Evolutionary conservation across 1,284 basidiomycete species (phyloP).

Genomic region (Moesziomyces antarcticus): DNA sequence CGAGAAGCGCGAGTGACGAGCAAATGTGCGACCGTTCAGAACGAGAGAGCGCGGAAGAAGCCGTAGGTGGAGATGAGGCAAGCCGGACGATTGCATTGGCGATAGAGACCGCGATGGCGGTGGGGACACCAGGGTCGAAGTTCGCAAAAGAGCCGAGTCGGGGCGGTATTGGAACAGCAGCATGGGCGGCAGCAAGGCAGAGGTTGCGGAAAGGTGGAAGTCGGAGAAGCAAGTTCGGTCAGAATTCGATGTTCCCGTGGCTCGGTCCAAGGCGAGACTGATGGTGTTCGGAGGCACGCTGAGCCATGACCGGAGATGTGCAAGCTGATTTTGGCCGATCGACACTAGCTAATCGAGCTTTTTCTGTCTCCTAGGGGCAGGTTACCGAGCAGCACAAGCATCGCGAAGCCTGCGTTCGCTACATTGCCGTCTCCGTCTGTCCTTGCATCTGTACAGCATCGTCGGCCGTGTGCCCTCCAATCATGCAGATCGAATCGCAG

Average conservation of each 20-base stretch:
- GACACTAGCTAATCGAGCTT: neutral
- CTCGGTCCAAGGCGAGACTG: neutral
- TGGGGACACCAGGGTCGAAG: neutral
- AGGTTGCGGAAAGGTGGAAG: conserved; percentile 11
- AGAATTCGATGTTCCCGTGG: conserved; percentile 26
- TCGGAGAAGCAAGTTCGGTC: conserved; percentile 31
- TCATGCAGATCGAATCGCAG: too few relatives aligned
- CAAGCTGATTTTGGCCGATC: neutral
- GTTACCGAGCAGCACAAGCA: neutral
- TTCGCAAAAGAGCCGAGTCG: neutral
- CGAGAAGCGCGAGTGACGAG: neutral
- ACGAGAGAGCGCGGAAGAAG: too few relatives aligned
- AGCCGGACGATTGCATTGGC: too few relatives aligned
- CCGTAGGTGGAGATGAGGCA: too few relatives aligned
- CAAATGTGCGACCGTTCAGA: neutral
- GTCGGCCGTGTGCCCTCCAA: too few relatives aligned
- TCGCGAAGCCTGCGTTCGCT: neutral
- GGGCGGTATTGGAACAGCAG: neutral
- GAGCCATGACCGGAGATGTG: neutral
- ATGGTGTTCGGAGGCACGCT: neutral
- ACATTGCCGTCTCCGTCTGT: neutral
- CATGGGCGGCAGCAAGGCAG: conserved; percentile 5
- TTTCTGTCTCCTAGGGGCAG: neutral
- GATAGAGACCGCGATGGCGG: too few relatives aligned
- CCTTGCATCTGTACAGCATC: neutral